phyloP scores from a whole-genome alignment of 345 rosid genomes.

The Corchorus olitorius region DNA sequence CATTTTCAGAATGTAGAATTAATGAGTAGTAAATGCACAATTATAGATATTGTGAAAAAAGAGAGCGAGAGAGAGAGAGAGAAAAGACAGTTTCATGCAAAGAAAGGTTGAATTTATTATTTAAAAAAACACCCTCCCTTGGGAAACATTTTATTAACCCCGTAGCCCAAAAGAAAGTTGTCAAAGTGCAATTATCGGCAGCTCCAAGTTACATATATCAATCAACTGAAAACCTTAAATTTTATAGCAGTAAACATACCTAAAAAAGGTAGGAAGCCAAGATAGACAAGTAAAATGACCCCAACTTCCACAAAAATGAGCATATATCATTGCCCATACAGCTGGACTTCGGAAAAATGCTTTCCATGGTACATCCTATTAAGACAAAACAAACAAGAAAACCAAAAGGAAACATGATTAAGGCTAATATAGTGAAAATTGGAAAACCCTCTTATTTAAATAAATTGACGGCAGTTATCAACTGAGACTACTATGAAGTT shows the following conservation, averaged over 20 bases:
- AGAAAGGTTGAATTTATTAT: not conserved
- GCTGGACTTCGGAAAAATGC: conserved; percentile 71
- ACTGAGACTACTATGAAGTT: not conserved
- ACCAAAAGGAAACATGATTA: not conserved
- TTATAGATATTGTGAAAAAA: not conserved
- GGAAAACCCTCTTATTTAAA: not conserved
- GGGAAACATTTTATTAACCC: not conserved
- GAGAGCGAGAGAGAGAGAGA: no score
- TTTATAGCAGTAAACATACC: conserved; percentile 44
- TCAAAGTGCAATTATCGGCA: conserved; percentile 4
- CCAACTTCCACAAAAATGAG: conserved; percentile 99
- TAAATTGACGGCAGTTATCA: not conserved
- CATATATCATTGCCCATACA: conserved; percentile 94
- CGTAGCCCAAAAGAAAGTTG: not conserved
- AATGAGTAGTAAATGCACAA: not conserved
- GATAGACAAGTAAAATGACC: conserved; percentile 90
- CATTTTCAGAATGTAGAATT: not conserved
- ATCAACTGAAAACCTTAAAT: conserved; percentile 7
- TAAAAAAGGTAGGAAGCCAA: conserved; percentile 95
- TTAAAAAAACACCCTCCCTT: not conserved
- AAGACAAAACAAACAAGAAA: conserved; percentile 32
- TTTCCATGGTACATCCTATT: conserved; percentile 88
- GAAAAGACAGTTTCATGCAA: conserved; percentile 4
- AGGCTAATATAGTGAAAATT: conserved; percentile 10
- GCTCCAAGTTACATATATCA: not conserved